Percentiles rank a stretch among this genome's conserved stretches.
phyloP scores from a whole-genome alignment of 768 basidiomycete species.

The Lentinula guzmanii region DNA sequence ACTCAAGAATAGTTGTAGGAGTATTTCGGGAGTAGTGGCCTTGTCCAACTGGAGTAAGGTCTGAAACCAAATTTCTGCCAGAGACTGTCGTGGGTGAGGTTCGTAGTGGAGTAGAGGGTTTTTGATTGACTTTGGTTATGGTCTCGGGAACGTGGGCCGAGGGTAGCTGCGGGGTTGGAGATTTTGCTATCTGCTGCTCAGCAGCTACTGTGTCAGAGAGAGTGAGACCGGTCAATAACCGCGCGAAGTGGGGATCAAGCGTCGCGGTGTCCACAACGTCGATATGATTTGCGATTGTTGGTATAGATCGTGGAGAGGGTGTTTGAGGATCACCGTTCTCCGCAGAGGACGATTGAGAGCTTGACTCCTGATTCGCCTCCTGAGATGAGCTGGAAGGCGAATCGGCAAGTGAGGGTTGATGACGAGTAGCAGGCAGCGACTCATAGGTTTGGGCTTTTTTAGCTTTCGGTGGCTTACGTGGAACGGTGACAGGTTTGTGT shows the following conservation, averaged over 20 bases:
- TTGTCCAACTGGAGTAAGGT: not conserved
- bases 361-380: slow-evolving; percentile 52
- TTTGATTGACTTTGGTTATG: slow-evolving; percentile 8
- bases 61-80: not conserved
- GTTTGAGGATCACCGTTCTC: slow-evolving; percentile 59
- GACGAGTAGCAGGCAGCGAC: slow-evolving; percentile 10
- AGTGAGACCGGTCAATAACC: slow-evolving; percentile 56
- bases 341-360: slow-evolving; percentile 57
- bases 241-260: slow-evolving; percentile 68
- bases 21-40: not conserved
- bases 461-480: slow-evolving; percentile 28
- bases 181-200: slow-evolving; percentile 8
- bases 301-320: slow-evolving; percentile 54
- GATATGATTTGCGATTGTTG: slow-evolving; percentile 27
- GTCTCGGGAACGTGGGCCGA: not conserved
- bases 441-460: slow-evolving; percentile 19
- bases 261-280: slow-evolving; percentile 21
- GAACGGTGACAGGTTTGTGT: slow-evolving; percentile 45
- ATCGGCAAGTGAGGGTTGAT: slow-evolving; percentile 5
- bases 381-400: slow-evolving; percentile 18
- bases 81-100: not conserved
- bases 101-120: slow-evolving; percentile 13
- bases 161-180: slow-evolving; percentile 10
- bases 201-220: slow-evolving; percentile 38
- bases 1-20: not conserved